Conservation (phyloP, 352 stramenopile species). For the Phytophthora fragariae region DNA sequence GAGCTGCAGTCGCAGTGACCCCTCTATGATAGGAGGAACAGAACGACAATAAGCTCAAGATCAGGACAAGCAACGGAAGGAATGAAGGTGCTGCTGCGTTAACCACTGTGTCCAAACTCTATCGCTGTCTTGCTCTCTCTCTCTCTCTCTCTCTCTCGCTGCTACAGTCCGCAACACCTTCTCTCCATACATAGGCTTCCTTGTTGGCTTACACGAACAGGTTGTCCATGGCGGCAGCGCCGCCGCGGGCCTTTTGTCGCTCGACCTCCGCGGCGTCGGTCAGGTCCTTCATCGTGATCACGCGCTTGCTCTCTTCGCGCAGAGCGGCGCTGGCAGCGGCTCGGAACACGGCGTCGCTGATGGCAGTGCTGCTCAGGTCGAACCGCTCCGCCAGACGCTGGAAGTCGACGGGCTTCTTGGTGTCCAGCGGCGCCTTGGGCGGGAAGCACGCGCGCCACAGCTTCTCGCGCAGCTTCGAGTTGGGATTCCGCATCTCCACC, state of each 20-base stretch:
- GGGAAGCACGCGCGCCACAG: conserved; percentile 85
- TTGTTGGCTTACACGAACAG: conserved; percentile 74
- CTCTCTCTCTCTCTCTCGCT: neutral
- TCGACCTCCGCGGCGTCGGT: conserved; percentile 77
- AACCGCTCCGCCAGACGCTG: conserved; percentile 73
- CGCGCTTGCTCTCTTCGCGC: conserved; percentile 59
- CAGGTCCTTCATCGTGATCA: conserved; percentile 87
- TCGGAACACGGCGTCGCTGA: conserved; percentile 87
- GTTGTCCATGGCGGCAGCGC: conserved; percentile 75
- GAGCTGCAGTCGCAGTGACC: conserved; percentile 9
- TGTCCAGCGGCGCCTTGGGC: conserved; percentile 66
- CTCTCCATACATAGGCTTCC: conserved; percentile 30
- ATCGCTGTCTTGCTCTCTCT: conserved; percentile 15
- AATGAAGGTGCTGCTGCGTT: conserved; percentile 36
- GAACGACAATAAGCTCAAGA: neutral
- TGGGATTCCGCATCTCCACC: conserved; percentile 86
- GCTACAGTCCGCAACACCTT: conserved; percentile 5
- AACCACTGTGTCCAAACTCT: conserved; percentile 28
- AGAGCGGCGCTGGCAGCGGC: conserved; percentile 76
- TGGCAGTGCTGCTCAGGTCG: conserved; percentile 79
- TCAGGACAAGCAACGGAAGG: conserved; percentile 27
- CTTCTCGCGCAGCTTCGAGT: conserved; percentile 70
- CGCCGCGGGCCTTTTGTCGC: conserved; percentile 70
- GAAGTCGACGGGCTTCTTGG: conserved; percentile 67
- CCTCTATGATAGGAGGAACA: neutral